A percentile compares a stretch with the other conserved stretches of the same genome.
Conservation (phyloP, 345 rosid species). For the Hibiscus tridactylites region DNA sequence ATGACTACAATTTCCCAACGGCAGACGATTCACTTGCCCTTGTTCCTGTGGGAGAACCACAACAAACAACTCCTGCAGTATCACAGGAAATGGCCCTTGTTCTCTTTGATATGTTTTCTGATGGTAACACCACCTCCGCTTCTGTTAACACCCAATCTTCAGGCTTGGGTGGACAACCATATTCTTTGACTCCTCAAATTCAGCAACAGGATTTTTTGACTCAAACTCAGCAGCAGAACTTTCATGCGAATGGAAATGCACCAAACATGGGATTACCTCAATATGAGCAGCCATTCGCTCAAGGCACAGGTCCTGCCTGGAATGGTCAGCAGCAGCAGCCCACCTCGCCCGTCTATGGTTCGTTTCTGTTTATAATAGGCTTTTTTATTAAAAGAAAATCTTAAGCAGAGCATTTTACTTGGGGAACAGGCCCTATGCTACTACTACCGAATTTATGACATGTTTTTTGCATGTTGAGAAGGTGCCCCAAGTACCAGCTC, state of each 20-base stretch:
- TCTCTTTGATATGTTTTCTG: constrained; percentile 81
- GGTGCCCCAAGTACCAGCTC: constrained; percentile 54
- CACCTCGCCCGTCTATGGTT: constrained; percentile 73
- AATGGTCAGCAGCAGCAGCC: constrained; percentile 58
- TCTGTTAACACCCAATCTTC: constrained; percentile 46
- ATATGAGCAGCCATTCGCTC: constrained; percentile 56
- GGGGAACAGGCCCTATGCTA: neutral
- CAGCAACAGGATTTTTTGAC: constrained; percentile 24
- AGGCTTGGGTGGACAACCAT: constrained; percentile 31
- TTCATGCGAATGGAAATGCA: constrained; percentile 29
- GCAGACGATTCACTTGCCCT: constrained; percentile 64
- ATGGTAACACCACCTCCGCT: constrained; percentile 34
- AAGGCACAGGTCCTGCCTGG: constrained; percentile 56
- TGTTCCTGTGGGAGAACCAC: constrained; percentile 68
- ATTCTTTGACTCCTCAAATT: constrained; percentile 40
- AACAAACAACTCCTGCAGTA: constrained; percentile 44
- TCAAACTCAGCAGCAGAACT: constrained; percentile 40
- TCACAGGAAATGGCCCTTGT: constrained; percentile 80
- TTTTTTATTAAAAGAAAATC: neutral
- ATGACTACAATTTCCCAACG: constrained; percentile 59
- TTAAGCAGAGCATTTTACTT: neutral
- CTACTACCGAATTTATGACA: constrained; percentile 16
- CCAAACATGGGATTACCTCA: constrained; percentile 48
- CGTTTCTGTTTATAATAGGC: constrained; percentile 6
- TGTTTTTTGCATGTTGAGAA: constrained; percentile 26